Conservation (phyloP, 2,329 filamentous ascomycete species). For the Tolypocladium endophyticum region DNA sequence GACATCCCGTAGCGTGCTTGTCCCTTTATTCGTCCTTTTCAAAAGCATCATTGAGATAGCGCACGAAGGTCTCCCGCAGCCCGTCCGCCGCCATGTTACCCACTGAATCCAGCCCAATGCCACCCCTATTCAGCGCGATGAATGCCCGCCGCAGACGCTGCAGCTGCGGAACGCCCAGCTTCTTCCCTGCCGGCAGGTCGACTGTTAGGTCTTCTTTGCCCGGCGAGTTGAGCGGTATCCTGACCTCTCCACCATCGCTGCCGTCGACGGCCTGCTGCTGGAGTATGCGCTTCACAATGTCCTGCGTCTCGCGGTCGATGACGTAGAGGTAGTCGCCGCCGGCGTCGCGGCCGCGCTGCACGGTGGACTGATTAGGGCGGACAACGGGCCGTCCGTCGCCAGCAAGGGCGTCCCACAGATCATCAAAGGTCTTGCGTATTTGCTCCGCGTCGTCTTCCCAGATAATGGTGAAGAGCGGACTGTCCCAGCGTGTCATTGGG, state of each 20-base stretch:
- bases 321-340: conserved; percentile 68
- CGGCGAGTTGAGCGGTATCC: conserved; percentile 26
- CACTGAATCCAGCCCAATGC: conserved; percentile 47
- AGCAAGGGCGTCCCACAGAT: conserved; percentile 65
- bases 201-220: conserved; percentile 43
- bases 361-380: conserved; percentile 65
- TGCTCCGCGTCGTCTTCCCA: conserved; percentile 64
- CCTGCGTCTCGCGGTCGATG: conserved; percentile 68
- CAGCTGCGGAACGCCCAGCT: conserved; percentile 61
- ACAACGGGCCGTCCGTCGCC: conserved; percentile 54
- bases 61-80: conserved; percentile 53
- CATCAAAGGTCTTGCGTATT: conserved; percentile 42
- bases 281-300: conserved; percentile 59
- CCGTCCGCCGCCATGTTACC: conserved; percentile 42
- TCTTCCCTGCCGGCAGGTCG: conserved; percentile 50
- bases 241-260: conserved; percentile 44
- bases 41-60: conserved; percentile 56
- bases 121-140: conserved; percentile 63
- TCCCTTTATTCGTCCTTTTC: conserved; percentile 36
- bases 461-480: conserved; percentile 67
- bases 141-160: conserved; percentile 71
- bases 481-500: conserved; percentile 76
- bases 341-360: conserved; percentile 51
- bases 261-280: conserved; percentile 63
- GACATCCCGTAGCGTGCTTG: not conserved